Evolutionary conservation across 2,329 filamentous ascomycete species (phyloP).

Genomic region (Akanthomyces muscarius): DNA sequence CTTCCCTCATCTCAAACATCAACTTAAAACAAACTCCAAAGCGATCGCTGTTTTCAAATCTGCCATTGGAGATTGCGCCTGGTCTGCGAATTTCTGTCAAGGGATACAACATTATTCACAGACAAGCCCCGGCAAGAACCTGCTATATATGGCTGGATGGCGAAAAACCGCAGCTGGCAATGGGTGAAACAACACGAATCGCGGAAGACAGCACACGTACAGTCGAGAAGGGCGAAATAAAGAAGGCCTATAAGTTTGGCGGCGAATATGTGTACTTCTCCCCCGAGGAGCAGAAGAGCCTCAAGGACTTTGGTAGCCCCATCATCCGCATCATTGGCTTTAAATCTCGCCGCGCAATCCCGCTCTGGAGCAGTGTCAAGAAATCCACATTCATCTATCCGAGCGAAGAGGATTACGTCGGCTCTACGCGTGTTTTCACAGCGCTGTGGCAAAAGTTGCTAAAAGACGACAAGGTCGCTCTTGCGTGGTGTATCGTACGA

Average conservation of each 20-base stretch:
- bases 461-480: slow-evolving; percentile 71
- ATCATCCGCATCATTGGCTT: slow-evolving; percentile 90
- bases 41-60: slow-evolving; percentile 76
- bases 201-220: slow-evolving; percentile 73
- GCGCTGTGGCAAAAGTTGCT: slow-evolving; percentile 85
- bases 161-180: slow-evolving; percentile 78
- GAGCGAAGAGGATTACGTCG: slow-evolving; percentile 82
- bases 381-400: slow-evolving; percentile 93
- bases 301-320: slow-evolving; percentile 78
- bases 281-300: slow-evolving; percentile 72
- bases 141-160: slow-evolving; percentile 86
- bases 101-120: slow-evolving; percentile 84
- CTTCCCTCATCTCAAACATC: slow-evolving; percentile 78
- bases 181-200: slow-evolving; percentile 67
- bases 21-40: slow-evolving; percentile 87
- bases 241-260: slow-evolving; percentile 94
- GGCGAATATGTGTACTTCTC: slow-evolving; percentile 85
- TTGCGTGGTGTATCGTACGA: slow-evolving; percentile 87
- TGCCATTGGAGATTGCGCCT: slow-evolving; percentile 85
- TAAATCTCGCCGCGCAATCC: slow-evolving; percentile 71
- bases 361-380: slow-evolving; percentile 79
- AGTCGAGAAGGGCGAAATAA: slow-evolving; percentile 76
- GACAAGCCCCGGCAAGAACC: slow-evolving; percentile 73
- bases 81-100: slow-evolving; percentile 84
- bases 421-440: slow-evolving; percentile 88